Evolutionary conservation across 345 rosid genomes (phyloP).

Genomic region (Lumnitzera racemosa): DNA sequence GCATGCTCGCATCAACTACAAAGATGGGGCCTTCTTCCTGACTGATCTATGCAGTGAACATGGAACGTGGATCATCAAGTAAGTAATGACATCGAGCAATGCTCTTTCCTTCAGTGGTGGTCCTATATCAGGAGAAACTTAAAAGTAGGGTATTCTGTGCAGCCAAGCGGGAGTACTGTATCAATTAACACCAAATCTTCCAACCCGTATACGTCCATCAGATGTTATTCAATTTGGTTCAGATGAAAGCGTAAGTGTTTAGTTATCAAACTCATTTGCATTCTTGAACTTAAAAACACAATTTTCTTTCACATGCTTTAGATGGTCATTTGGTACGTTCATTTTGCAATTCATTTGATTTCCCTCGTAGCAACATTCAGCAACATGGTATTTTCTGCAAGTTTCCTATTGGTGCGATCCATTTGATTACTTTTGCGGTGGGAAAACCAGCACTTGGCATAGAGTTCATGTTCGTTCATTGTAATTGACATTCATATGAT

Average conservation of each 20-base stretch:
- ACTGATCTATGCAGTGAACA: slow-evolving; percentile 63
- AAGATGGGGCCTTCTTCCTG: slow-evolving; percentile 65
- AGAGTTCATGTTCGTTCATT: no score
- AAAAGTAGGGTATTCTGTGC: slow-evolving; percentile 14
- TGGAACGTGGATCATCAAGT: slow-evolving; percentile 74
- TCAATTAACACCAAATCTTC: slow-evolving; percentile 43
- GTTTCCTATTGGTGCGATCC: no score
- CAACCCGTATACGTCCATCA: slow-evolving; percentile 47
- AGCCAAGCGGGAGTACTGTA: slow-evolving; percentile 58
- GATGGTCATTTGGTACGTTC: neutral
- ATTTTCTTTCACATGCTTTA: neutral
- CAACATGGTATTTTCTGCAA: no score
- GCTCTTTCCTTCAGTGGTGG: slow-evolving; percentile 1
- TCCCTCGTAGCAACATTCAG: neutral
- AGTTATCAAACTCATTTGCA: neutral
- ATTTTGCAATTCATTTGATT: neutral
- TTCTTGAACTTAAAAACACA: neutral
- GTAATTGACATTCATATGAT: neutral
- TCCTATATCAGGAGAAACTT: neutral
- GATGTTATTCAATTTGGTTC: slow-evolving; percentile 64
- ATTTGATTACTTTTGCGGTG: no score
- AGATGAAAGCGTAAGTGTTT: slow-evolving; percentile 40
- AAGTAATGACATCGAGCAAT: slow-evolving; percentile 21
- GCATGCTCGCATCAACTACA: slow-evolving; percentile 72
- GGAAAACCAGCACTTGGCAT: no score